Conservation (phyloP, 2,329 filamentous ascomycete genomes). For the Calonectria hawksworthii region DNA sequence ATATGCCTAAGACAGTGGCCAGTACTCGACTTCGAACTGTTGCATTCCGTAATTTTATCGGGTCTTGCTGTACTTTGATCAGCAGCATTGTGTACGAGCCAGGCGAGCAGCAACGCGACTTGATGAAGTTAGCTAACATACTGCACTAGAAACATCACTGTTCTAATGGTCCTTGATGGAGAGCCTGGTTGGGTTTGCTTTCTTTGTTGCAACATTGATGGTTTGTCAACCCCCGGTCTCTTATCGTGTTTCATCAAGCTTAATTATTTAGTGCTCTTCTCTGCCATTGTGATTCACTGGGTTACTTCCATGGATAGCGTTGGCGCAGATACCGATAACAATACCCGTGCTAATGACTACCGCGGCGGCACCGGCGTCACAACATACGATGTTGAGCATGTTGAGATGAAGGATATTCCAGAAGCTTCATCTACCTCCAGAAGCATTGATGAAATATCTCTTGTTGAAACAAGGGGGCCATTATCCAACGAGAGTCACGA, state of each 20-base stretch:
- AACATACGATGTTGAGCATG: background rate
- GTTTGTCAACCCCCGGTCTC: constrained; percentile 52
- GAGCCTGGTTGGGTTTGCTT: constrained; percentile 76
- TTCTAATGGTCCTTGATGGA: constrained; percentile 70
- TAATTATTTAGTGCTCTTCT: background rate
- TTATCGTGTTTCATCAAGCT: too few species aligned
- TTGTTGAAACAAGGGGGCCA: background rate
- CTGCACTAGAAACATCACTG: constrained; percentile 65
- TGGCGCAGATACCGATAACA: background rate
- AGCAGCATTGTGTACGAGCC: constrained; percentile 73
- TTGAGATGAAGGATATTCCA: background rate
- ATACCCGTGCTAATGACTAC: background rate
- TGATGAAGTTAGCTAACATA: too few species aligned
- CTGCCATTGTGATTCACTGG: background rate
- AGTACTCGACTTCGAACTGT: constrained; percentile 63
- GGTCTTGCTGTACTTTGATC: constrained; percentile 67
- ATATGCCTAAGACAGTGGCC: constrained; percentile 56
- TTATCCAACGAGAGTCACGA: background rate
- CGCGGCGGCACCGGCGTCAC: background rate
- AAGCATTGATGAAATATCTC: background rate
- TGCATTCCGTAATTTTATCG: constrained; percentile 72
- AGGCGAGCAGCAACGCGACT: too few species aligned
- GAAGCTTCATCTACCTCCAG: background rate
- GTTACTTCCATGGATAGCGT: background rate
- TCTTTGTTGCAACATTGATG: constrained; percentile 74